These are phyloP conservation scores for Aspergillus avenaceus DNA, from an alignment of 495 filamentous ascomycete genomes.

Conservation along the genomic window DNA sequence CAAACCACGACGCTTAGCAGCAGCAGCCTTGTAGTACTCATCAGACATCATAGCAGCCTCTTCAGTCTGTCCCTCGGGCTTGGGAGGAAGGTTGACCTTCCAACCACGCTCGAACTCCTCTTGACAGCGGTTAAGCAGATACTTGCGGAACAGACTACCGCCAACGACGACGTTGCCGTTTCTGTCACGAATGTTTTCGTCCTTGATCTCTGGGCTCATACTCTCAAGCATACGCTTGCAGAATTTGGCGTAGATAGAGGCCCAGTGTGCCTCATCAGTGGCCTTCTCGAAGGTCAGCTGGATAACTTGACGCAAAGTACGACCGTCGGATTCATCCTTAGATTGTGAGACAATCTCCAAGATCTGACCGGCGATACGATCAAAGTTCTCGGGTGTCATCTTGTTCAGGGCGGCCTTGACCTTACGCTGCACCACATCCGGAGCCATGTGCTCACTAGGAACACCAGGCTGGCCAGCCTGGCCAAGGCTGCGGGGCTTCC, in stretches of 20 bases:
- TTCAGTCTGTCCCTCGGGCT: conserved; percentile 69
- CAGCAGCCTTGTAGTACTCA: conserved; percentile 93
- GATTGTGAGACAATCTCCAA: conserved; percentile 90
- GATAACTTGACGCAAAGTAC: conserved; percentile 94
- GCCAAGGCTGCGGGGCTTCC: conserved; percentile 80
- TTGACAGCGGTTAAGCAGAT: conserved; percentile 96
- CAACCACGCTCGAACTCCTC: conserved; percentile 98
- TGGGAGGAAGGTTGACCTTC: conserved; percentile 82
- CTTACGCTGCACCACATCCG: conserved; percentile 95
- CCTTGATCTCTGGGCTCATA: conserved; percentile 93
- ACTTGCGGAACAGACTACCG: conserved; percentile 94
- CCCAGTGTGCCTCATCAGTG: conserved; percentile 98
- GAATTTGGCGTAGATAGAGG: conserved; percentile 98
- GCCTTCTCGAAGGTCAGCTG: conserved; percentile 99
- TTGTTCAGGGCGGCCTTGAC: conserved; percentile 98
- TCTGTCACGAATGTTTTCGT: conserved; percentile 89
- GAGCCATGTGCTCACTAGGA: conserved; percentile 66
- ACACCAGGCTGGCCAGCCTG: conserved; percentile 43
- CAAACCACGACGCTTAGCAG: conserved; percentile 93
- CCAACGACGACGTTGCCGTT: conserved; percentile 80
- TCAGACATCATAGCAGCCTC: conserved; percentile 86
- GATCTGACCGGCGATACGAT: conserved; percentile 91
- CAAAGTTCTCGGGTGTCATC: conserved; percentile 99
- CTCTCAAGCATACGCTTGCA: conserved; percentile 93
- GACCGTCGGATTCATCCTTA: conserved; percentile 89